phyloP scores from a whole-genome alignment of 164 flowering plant genomes.

The Euptelea pleiosperma region DNA sequence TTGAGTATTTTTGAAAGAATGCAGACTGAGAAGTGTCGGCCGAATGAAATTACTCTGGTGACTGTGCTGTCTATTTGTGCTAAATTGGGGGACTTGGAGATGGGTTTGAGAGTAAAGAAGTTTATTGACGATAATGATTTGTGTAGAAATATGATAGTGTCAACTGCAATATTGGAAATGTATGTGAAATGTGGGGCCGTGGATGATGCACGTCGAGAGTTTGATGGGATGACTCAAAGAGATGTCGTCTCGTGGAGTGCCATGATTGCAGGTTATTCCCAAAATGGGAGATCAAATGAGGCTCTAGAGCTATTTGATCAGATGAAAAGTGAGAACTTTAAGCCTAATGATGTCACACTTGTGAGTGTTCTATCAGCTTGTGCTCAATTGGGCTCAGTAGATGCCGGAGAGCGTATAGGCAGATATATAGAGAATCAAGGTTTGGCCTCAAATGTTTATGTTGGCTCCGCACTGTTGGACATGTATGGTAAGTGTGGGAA shows the following conservation, averaged over 20 bases:
- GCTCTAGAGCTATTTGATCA: conserved; percentile 42
- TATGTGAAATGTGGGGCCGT: conserved; percentile 48
- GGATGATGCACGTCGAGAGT: conserved; percentile 40
- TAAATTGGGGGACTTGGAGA: conserved; percentile 36
- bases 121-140: conserved; percentile 32
- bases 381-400: conserved; percentile 42
- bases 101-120: conserved; percentile 40
- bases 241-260: conserved; percentile 55
- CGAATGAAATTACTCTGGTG: conserved; percentile 42
- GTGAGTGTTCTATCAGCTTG: conserved; percentile 47
- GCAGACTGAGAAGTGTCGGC: conserved; percentile 27
- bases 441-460: conserved; percentile 31
- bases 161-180: conserved; percentile 50
- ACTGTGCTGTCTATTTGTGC: conserved; percentile 44
- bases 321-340: conserved; percentile 31
- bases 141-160: conserved; percentile 28
- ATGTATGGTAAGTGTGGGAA: conserved; percentile 48
- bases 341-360: conserved; percentile 43
- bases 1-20: conserved; percentile 37
- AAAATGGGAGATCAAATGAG: conserved; percentile 46
- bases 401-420: conserved; percentile 37
- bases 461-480: conserved; percentile 39
- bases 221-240: conserved; percentile 36
- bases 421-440: conserved; percentile 32
- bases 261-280: conserved; percentile 55